Conservation (phyloP, 2,329 filamentous ascomycete species). For the Corniculantispora saksenae region DNA sequence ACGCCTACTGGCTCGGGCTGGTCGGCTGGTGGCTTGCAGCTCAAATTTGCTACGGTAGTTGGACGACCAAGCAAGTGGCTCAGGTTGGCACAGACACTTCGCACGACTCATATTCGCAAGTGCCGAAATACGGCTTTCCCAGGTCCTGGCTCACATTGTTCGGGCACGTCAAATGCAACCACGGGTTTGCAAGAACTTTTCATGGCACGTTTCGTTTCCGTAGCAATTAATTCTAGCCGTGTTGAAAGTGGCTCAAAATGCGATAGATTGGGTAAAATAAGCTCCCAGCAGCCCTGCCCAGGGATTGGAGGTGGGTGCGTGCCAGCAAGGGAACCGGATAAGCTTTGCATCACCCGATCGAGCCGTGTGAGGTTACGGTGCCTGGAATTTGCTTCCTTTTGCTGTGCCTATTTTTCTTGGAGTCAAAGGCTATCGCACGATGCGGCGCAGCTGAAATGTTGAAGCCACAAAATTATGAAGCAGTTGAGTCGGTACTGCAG, state of each 20-base stretch:
- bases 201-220: background rate
- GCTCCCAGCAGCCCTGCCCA: background rate
- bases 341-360: background rate
- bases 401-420: background rate
- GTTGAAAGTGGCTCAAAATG: background rate
- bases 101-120: background rate
- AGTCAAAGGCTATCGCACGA: background rate
- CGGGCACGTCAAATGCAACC: background rate
- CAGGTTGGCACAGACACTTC: background rate
- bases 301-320: background rate
- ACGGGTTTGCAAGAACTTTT: background rate
- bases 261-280: background rate
- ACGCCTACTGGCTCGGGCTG: background rate
- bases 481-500: background rate
- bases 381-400: background rate
- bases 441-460: background rate
- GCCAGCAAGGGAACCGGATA: background rate
- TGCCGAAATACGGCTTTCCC: background rate
- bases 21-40: slow-evolving; percentile 1
- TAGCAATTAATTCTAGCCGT: background rate
- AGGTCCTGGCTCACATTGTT: background rate
- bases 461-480: background rate
- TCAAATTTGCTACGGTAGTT: background rate
- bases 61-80: background rate
- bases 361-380: background rate